Base-by-base conservation (phyloP, 495 filamentous ascomycete species). In the Trichoderma erinaceum region DNA sequence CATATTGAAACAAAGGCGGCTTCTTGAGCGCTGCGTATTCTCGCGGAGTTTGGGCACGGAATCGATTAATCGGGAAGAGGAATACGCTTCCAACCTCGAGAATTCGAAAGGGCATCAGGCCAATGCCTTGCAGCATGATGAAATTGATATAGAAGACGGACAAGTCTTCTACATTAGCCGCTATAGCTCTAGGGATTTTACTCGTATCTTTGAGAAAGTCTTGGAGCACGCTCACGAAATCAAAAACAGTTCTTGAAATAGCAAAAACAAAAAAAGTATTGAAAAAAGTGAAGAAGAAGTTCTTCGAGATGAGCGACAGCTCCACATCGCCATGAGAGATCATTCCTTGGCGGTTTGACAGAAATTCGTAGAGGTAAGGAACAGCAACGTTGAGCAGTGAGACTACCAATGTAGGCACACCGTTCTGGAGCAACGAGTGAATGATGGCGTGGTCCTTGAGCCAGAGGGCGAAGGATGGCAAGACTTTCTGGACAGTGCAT, bases 221-320 rank as follows among this genome's bases (percentile, higher is more conserved):
- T 56, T 87, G 86, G 15, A 97, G 82, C 44, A 86, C 84, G 63
- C 88, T 78, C 78, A 87, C 86, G 73, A 95, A 89, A 38, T 84
- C 82, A 46, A 89, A 83, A 8, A 89, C 92, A 38, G 93, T 92
- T 64, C 93, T 92, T 58, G 96, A 90, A 32, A 96, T 86, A 3
- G 95, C 97, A 75, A 97, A 97, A 58, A 97, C 84, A 66, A 98
- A 81, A 79, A 99, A 99, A 27, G 97, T 88, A 79, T 99, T 99
- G 86, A 98, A 97, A 81, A 99, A 99, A 41, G 90, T 92, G 78
- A 98, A 99, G 84, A 97, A 97, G 79, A 97, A 99, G 74, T 97
- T 99, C 81, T 99, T 99, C 68, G 92, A 96, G 74, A 98, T 93
- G 50, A 92, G 82, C 10, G 94, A 97, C 12, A 98, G 84, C 73